Evolutionary conservation across 2,329 filamentous ascomycete species (phyloP), one percentile per base, ranked within the genome.

Genomic region (Monosporascus sp.): DNA sequence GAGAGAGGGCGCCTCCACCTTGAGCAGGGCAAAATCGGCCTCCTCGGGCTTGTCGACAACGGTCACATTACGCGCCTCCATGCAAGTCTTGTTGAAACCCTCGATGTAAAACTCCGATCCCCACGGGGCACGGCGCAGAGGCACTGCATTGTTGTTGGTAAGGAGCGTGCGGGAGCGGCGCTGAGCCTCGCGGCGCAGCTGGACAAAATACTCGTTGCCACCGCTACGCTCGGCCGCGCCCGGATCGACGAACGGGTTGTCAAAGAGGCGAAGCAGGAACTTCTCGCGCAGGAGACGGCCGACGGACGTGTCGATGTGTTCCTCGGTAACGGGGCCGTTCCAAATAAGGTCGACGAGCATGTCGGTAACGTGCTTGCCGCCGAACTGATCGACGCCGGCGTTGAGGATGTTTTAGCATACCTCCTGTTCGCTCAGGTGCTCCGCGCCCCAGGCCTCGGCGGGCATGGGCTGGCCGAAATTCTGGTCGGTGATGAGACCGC

Each of bases 371-470:
- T 68, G 58, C 58, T 81, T 78, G 11, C 78, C 78, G 1, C 78
- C 78, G 48, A 81, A 72, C 52, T 79, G 77, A 53, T 81, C 78
- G 36, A 73, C 74, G 0, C 78, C 78, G 0, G 78, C 77, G 7
- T 79, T 71, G 1, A 81, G 56, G 7, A 81, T 68, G 54, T 65
- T 65, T 73, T 17, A 62, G 68, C 4, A 64, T 70, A 8, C 76
- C 54, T 80, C 66, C 1, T 73, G 58, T 51, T 70, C 73, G 20
- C 60, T 73, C 2, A 76, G 62, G 49, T 72, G 61, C 55, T 81
- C 77, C 1, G 74, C 68, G 1, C 78, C 78, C 77, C 78, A 81
- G 3, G 74, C 74, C 11, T 75, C 70, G 0, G 75, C 75, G 0
- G 72, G 73, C 70, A 77, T 34, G 36, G 72, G 64, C 57, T 77